Conservation (phyloP, 2,329 filamentous ascomycete species). For the Penicillium sp. region DNA sequence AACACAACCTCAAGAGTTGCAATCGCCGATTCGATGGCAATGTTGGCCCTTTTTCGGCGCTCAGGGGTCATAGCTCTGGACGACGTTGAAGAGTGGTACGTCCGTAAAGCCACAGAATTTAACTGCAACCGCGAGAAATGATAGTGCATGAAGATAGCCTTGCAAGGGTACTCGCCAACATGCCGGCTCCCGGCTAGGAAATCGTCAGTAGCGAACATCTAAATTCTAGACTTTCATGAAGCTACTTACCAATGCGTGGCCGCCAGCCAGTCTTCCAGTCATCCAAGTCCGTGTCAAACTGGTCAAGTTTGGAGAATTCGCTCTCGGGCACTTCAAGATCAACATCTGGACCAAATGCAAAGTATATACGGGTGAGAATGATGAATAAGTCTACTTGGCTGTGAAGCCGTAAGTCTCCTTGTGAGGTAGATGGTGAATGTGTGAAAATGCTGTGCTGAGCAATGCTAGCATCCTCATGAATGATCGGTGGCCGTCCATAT, state of each 20-base stretch:
- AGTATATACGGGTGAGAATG: slow-evolving; percentile 42
- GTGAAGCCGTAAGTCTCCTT: slow-evolving; percentile 36
- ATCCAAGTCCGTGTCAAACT: slow-evolving; percentile 37
- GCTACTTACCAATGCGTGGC: slow-evolving; percentile 31
- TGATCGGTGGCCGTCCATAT: slow-evolving; percentile 42
- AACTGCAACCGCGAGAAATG: slow-evolving; percentile 49
- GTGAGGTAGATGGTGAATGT: slow-evolving; percentile 26
- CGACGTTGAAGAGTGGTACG: slow-evolving; percentile 38
- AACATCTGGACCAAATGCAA: slow-evolving; percentile 42
- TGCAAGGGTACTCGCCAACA: slow-evolving; percentile 47
- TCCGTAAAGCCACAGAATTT: slow-evolving; percentile 47
- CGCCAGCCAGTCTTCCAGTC: slow-evolving; percentile 36
- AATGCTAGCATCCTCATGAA: slow-evolving; percentile 38
- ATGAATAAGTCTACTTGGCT: slow-evolving; percentile 44
- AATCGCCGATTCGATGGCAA: slow-evolving; percentile 41
- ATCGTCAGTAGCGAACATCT: not conserved
- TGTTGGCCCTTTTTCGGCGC: slow-evolving; percentile 42
- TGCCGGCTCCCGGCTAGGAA: slow-evolving; percentile 42
- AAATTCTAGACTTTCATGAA: not conserved
- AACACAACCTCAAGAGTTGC: slow-evolving; percentile 40
- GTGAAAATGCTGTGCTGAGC: slow-evolving; percentile 34
- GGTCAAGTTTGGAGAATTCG: slow-evolving; percentile 38
- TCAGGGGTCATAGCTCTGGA: slow-evolving; percentile 41
- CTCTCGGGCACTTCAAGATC: slow-evolving; percentile 38
- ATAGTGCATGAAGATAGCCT: slow-evolving; percentile 48